Conservation (phyloP, 1,139 yeast species). For the Diutina siamensis region DNA sequence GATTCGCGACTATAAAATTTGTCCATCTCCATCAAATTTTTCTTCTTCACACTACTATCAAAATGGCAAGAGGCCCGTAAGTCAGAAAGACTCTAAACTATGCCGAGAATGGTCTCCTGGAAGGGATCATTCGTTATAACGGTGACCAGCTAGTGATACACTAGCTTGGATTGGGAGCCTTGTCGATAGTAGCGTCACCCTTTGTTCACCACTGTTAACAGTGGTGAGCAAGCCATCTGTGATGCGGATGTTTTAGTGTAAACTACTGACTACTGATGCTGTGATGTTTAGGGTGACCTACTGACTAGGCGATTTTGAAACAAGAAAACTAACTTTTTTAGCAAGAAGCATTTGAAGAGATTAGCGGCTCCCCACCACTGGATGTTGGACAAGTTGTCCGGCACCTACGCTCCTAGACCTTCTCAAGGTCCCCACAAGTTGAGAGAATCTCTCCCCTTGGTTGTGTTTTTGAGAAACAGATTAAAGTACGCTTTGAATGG, state of each 20-base stretch:
- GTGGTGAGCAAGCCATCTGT: too few species aligned
- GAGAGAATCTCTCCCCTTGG: slow-evolving; percentile 97
- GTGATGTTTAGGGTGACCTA: not conserved
- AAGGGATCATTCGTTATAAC: slow-evolving; percentile 7
- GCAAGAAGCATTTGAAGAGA: slow-evolving; percentile 96
- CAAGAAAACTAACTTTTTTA: slow-evolving; percentile 21
- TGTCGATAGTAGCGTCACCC: slow-evolving; percentile 15
- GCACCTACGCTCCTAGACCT: slow-evolving; percentile 99
- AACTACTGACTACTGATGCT: too few species aligned
- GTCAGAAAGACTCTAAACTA: slow-evolving; percentile 19
- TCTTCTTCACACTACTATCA: slow-evolving; percentile 16
- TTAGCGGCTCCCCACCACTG: slow-evolving; percentile 99
- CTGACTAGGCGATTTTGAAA: not conserved
- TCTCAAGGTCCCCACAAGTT: slow-evolving; percentile 99
- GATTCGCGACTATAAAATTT: not conserved
- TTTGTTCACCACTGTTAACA: too few species aligned
- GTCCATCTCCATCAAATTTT: not conserved
- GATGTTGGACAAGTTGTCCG: slow-evolving; percentile 99
- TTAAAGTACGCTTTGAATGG: slow-evolving; percentile 99
- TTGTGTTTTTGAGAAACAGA: slow-evolving; percentile 98
- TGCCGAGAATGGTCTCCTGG: not conserved
- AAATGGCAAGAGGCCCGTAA: slow-evolving; percentile 96
- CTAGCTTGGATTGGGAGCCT: slow-evolving; percentile 16
- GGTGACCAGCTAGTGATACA: slow-evolving; percentile 16
- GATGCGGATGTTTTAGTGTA: too few species aligned